phyloP scores from a whole-genome alignment of 2,329 filamentous ascomycete species.

The Arthrobotrys conoides region DNA sequence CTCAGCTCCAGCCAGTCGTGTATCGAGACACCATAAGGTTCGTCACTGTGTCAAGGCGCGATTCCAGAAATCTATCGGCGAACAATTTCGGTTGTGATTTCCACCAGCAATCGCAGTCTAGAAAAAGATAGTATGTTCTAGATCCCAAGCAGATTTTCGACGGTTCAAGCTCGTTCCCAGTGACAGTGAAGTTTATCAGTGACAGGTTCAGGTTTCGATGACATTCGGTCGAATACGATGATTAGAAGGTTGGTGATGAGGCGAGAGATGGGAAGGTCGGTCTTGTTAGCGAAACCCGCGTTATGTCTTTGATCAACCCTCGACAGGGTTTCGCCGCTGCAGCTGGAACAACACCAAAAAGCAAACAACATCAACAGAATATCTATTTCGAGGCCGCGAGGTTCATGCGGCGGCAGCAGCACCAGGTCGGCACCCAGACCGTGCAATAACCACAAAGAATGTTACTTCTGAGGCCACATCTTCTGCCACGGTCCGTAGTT shows the following conservation, averaged over 20 bases:
- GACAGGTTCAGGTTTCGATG: neutral
- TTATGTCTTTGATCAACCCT: constrained; percentile 13
- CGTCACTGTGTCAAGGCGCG: constrained; percentile 13
- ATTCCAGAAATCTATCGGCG: constrained; percentile 12
- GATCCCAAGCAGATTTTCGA: neutral
- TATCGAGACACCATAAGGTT: constrained; percentile 23
- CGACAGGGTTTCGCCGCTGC: constrained; percentile 6
- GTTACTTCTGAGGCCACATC: constrained; percentile 32
- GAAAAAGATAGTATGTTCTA: constrained; percentile 1
- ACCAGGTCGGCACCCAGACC: neutral
- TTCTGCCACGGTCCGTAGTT: constrained; percentile 16
- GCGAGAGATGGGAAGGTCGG: constrained; percentile 5
- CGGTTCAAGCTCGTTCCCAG: neutral
- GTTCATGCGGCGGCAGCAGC: constrained; percentile 13
- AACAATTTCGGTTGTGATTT: constrained; percentile 14
- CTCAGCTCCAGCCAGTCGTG: constrained; percentile 25
- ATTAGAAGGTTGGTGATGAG: constrained; percentile 7
- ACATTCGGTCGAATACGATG: constrained; percentile 4
- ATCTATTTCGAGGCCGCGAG: neutral
- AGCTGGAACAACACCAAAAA: constrained; percentile 37
- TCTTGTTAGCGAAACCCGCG: constrained; percentile 35
- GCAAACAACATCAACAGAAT: constrained; percentile 36
- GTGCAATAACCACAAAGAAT: constrained; percentile 17
- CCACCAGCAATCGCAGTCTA: constrained; percentile 17
- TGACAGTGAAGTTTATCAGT: neutral